These are phyloP conservation scores for Scheffersomyces titani DNA, from an alignment of 1,139 yeast genomes.

Conservation along the genomic window DNA sequence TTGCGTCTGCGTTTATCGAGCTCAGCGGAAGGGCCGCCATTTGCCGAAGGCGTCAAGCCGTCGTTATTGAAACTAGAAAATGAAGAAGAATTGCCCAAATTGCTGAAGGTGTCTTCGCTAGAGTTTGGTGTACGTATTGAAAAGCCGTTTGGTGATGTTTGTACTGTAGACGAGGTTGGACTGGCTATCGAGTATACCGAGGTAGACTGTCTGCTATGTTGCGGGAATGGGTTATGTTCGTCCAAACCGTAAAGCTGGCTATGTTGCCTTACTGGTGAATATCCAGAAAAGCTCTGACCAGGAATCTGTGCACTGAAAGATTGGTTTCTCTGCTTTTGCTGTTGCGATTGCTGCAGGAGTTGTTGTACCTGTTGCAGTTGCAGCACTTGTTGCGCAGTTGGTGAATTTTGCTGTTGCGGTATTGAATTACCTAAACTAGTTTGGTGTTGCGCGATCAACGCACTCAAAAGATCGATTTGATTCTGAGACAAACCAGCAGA, in stretches of 20 bases:
- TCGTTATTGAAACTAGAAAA: constrained; percentile 1
- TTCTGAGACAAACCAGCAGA: constrained; percentile 66
- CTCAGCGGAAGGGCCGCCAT: constrained; percentile 28
- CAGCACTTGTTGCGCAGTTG: constrained; percentile 1
- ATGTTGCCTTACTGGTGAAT: constrained; percentile 27
- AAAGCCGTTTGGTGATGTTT: constrained; percentile 1
- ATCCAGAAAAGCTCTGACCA: neutral
- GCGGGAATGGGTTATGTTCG: neutral
- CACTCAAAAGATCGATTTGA: constrained; percentile 72
- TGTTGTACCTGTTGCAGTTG: constrained; percentile 6
- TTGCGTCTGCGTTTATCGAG: constrained; percentile 71
- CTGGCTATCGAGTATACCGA: constrained; percentile 1
- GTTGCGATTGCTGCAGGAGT: constrained; percentile 3
- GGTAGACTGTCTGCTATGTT: neutral
- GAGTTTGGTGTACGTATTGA: constrained; percentile 5
- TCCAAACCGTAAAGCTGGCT: constrained; percentile 11
- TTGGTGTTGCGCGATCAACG: constrained; percentile 72
- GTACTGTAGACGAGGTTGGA: constrained; percentile 2
- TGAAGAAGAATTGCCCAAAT: neutral
- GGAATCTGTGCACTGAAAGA: neutral
- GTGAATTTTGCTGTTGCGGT: constrained; percentile 8
- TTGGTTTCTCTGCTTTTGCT: neutral
- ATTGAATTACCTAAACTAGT: constrained; percentile 26
- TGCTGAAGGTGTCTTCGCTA: constrained; percentile 6
- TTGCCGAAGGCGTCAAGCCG: neutral